These are phyloP conservation scores for Candida silvicultrix DNA, from an alignment of 805 yeast species.

Conservation along the genomic window DNA sequence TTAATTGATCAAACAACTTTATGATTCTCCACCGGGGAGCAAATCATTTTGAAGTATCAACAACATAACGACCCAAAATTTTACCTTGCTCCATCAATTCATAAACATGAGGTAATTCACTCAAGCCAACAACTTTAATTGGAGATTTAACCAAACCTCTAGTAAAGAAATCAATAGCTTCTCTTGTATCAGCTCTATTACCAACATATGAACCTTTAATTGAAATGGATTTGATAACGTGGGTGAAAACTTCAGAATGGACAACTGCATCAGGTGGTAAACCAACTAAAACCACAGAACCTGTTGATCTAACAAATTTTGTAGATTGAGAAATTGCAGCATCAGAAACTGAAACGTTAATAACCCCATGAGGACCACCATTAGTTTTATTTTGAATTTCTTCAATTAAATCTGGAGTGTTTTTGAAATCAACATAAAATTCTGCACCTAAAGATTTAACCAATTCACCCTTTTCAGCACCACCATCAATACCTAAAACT, in stretches of 20 bases:
- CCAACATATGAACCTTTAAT: slow-evolving; percentile 56
- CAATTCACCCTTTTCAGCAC: slow-evolving; percentile 53
- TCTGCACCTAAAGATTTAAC: slow-evolving; percentile 55
- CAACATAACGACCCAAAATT: slow-evolving; percentile 54
- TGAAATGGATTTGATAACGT: slow-evolving; percentile 42
- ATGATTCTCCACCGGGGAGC: too few relatives aligned
- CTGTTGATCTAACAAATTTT: slow-evolving; percentile 45
- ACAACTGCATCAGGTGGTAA: slow-evolving; percentile 51
- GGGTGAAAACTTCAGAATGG: slow-evolving; percentile 38
- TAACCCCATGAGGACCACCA: slow-evolving; percentile 63
- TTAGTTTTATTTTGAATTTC: slow-evolving; percentile 38
- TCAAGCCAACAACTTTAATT: slow-evolving; percentile 48
- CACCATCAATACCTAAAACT: slow-evolving; percentile 67
- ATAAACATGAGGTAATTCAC: slow-evolving; percentile 41
- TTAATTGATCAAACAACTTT: too few relatives aligned
- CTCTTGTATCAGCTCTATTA: slow-evolving; percentile 53
- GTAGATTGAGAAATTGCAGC: slow-evolving; percentile 38
- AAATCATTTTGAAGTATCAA: slow-evolving; percentile 41
- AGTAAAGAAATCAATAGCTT: slow-evolving; percentile 48
- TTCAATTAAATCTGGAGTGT: slow-evolving; percentile 38
- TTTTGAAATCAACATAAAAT: slow-evolving; percentile 45
- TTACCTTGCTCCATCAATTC: slow-evolving; percentile 52
- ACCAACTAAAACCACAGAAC: slow-evolving; percentile 51
- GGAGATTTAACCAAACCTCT: slow-evolving; percentile 49
- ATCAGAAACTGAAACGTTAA: slow-evolving; percentile 52